Evolutionary conservation across 805 yeast species (phyloP), one percentile per base, ranked within the genome.

Genomic region (Wickerhamiella musiphila): DNA sequence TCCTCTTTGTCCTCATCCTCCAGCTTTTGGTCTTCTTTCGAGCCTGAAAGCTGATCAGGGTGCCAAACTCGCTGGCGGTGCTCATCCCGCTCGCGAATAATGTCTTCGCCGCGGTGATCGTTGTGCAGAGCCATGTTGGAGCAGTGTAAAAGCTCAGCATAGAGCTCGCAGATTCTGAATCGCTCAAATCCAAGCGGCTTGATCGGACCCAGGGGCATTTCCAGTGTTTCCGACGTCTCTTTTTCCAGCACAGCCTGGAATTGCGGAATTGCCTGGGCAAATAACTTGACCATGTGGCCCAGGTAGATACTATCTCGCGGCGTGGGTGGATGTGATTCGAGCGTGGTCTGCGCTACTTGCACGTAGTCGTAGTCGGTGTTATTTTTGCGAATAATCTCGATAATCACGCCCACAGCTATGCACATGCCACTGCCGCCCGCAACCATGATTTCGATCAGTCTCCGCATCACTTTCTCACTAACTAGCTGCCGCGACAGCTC

Each of bases 41-140:
- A 45, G 21, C 41, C 34, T 11, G 51, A 47, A 33, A 45, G 35
- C 26, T 61, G 54, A 30, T 76, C 58, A 15, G 73, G 60, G 15
- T 35, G 39, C 32, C 28, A 38, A 11, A 31, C 36, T 4, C 36
- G 35, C 6, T 57, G 60, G 37, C 94, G 65, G 37, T 74, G 69
- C 9, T 56, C 52, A 46, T 83, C 93, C 30, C 94, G 66, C 35
- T 74, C 70, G 23, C 56, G 53, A 16, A 82, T 72, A 27, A 81
- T 65, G 19, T 62, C 61, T 52, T 79, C 74, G 34, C 84, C 82
- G 32, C 64, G 65, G 25, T 66, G 70, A 28, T 84, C 82, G 51
- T 86, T 90, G 42, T 90, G 65, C 13, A 83, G 62, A 1, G 77
- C 81, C 96, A 90, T 90, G 56, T 90, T 90, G n/a, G 94, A 82